A percentile compares a stretch with the other conserved stretches of the same genome.
Conservation (phyloP, 352 stramenopile genomes). For the Nothophytophthora sp. region DNA sequence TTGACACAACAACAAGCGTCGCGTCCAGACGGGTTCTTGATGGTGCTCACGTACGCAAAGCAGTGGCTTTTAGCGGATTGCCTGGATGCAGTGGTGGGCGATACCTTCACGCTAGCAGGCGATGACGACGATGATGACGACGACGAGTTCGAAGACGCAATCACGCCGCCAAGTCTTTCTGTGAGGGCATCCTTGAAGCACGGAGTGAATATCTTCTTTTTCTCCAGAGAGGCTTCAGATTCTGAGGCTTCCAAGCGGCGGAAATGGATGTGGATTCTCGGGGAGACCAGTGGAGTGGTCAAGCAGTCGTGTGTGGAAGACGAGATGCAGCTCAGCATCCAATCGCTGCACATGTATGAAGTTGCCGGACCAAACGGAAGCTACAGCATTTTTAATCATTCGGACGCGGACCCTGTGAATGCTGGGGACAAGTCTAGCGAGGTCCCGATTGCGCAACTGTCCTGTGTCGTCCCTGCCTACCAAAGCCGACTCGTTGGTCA, state of each 20-base stretch:
- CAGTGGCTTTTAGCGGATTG: constrained; percentile 85
- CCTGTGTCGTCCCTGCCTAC: constrained; percentile 74
- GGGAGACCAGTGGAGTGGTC: constrained; percentile 43
- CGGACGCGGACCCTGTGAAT: constrained; percentile 5
- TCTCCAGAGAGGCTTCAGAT: constrained; percentile 36
- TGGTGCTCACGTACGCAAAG: constrained; percentile 84
- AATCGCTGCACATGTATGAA: constrained; percentile 65
- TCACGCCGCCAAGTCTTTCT: constrained; percentile 80
- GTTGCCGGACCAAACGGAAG: constrained; percentile 23
- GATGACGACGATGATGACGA: constrained; percentile 74
- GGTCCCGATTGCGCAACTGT: constrained; percentile 47
- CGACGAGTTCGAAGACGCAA: constrained; percentile 87
- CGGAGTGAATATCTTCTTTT: constrained; percentile 58
- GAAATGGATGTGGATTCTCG: constrained; percentile 65
- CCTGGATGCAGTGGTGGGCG: constrained; percentile 58
- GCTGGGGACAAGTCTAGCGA: constrained; percentile 5
- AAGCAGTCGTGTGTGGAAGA: constrained; percentile 88
- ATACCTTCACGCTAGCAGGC: constrained; percentile 40
- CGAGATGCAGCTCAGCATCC: constrained; percentile 66
- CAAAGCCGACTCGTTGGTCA: constrained; percentile 80
- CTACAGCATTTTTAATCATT: constrained; percentile 47
- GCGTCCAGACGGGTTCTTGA: constrained; percentile 80
- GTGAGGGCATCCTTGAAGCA: constrained; percentile 45
- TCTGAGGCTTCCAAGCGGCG: constrained; percentile 11
- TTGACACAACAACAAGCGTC: constrained; percentile 79